A percentile compares a stretch with the other conserved stretches of the same genome.
These are phyloP conservation scores for Pseudohalonectria lignicola DNA, from an alignment of 2,329 filamentous ascomycete genomes.

Conservation along the genomic window DNA sequence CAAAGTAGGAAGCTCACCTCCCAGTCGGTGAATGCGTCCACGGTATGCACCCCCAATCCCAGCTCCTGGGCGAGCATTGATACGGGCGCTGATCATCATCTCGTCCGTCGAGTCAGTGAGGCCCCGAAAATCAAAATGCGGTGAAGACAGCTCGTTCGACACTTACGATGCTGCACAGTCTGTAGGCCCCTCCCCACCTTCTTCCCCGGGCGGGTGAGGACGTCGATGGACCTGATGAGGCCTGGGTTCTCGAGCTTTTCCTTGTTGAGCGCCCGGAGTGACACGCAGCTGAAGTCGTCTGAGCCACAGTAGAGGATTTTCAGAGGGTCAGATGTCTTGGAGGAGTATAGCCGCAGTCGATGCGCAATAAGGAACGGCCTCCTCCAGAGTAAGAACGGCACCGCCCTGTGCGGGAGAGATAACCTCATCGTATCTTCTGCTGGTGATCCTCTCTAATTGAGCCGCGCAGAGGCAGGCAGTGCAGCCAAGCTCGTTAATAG, in stretches of 20 bases:
- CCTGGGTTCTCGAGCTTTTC: slow-evolving; percentile 41
- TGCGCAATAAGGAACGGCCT: too few relatives aligned
- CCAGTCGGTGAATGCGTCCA: slow-evolving; percentile 79
- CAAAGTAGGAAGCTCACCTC: slow-evolving; percentile 40
- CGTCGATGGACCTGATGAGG: slow-evolving; percentile 67
- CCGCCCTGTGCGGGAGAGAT: too few relatives aligned
- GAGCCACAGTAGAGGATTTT: slow-evolving; percentile 90
- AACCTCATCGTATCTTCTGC: too few relatives aligned
- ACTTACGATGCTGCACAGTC: slow-evolving; percentile 50
- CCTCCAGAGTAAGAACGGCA: too few relatives aligned
- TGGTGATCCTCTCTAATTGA: too few relatives aligned
- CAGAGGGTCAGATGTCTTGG: slow-evolving; percentile 44
- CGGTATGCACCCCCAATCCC: slow-evolving; percentile 56
- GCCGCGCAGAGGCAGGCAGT: too few relatives aligned
- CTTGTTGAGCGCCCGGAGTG: slow-evolving; percentile 56
- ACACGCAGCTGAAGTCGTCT: slow-evolving; percentile 77
- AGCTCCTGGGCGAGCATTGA: slow-evolving; percentile 53
- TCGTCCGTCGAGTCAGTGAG: background rate
- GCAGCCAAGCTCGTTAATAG: too few relatives aligned
- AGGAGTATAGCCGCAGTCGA: background rate
- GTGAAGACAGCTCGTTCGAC: background rate
- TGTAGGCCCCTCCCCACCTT: slow-evolving; percentile 66
- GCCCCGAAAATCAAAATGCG: slow-evolving; percentile 1
- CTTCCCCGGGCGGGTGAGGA: slow-evolving; percentile 74
- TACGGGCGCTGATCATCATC: slow-evolving; percentile 49